Conservation (phyloP, 352 stramenopile species). For the Phytophthora sp. region DNA sequence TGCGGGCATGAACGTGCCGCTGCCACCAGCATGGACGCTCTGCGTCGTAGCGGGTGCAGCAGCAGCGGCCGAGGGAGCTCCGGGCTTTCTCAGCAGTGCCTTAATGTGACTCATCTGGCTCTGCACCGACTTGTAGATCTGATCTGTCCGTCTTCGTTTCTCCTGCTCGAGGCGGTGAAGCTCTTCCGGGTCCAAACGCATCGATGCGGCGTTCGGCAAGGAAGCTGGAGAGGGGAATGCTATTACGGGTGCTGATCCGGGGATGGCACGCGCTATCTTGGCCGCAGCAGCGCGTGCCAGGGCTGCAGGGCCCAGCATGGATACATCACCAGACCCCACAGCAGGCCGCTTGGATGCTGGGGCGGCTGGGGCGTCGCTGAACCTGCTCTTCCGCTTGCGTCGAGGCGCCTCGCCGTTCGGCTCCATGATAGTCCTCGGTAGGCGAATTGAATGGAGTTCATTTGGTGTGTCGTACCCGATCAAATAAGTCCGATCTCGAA, state of each 20-base stretch:
- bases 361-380: slow-evolving; percentile 64
- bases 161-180: slow-evolving; percentile 53
- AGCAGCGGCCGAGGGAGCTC: slow-evolving; percentile 13
- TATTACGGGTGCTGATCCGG: slow-evolving; percentile 20
- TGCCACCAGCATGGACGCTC: background rate
- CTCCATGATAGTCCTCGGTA: slow-evolving; percentile 26
- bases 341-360: slow-evolving; percentile 27
- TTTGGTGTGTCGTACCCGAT: background rate
- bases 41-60: slow-evolving; percentile 1
- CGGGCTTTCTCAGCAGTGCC: slow-evolving; percentile 60
- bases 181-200: slow-evolving; percentile 37
- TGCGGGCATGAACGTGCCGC: slow-evolving; percentile 70
- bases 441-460: slow-evolving; percentile 9
- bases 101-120: slow-evolving; percentile 85
- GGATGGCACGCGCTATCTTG: slow-evolving; percentile 76
- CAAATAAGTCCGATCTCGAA: background rate
- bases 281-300: slow-evolving; percentile 72
- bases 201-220: background rate
- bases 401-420: slow-evolving; percentile 38
- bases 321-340: background rate
- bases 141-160: slow-evolving; percentile 67
- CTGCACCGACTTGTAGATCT: slow-evolving; percentile 87
- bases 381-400: slow-evolving; percentile 86
- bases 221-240: background rate
- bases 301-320: slow-evolving; percentile 54